A percentile compares a stretch with the other conserved stretches of the same genome.
These are phyloP conservation scores for Lentinula raphanica DNA, from an alignment of 768 basidiomycete species.

Conservation along the genomic window DNA sequence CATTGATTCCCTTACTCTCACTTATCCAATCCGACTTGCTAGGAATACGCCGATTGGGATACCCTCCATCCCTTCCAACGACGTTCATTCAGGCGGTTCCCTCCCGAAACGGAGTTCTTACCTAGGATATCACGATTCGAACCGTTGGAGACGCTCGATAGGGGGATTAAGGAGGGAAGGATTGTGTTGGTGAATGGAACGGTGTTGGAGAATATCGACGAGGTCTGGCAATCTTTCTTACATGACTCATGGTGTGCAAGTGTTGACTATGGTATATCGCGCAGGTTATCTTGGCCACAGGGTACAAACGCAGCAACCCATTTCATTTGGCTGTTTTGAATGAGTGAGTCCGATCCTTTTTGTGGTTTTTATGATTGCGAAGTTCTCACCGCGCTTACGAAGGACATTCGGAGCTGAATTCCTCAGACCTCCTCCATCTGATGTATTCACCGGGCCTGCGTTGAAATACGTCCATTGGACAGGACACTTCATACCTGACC, in stretches of 20 bases:
- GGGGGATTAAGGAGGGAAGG: slow-evolving; percentile 19
- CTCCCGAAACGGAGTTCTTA: slow-evolving; percentile 19
- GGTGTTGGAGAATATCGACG: slow-evolving; percentile 23
- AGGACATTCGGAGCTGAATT: slow-evolving; percentile 1
- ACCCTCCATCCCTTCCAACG: slow-evolving; percentile 22
- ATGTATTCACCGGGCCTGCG: slow-evolving; percentile 11
- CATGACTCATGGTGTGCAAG: too few relatives aligned
- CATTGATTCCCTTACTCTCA: too few relatives aligned
- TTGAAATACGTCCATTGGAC: slow-evolving; percentile 18
- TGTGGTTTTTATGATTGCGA: not conserved
- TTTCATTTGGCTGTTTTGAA: slow-evolving; percentile 17
- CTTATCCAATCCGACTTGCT: not conserved
- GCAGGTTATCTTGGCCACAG: slow-evolving; percentile 25
- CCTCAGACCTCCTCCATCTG: slow-evolving; percentile 5
- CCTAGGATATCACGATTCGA: slow-evolving; percentile 24
- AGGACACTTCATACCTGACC: slow-evolving; percentile 29
- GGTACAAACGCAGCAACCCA: slow-evolving; percentile 24
- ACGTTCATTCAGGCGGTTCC: slow-evolving; percentile 21
- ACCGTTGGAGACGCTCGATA: slow-evolving; percentile 12
- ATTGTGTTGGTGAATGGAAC: slow-evolving; percentile 26
- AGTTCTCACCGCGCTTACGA: not conserved
- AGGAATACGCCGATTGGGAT: slow-evolving; percentile 16
- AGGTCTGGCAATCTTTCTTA: slow-evolving; percentile 10
- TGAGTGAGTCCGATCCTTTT: not conserved
- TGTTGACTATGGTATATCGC: not conserved